Evolutionary conservation across 1,284 basidiomycete species (phyloP), one percentile per base, ranked within the genome.

Genomic region (Kwoniella shivajii): DNA sequence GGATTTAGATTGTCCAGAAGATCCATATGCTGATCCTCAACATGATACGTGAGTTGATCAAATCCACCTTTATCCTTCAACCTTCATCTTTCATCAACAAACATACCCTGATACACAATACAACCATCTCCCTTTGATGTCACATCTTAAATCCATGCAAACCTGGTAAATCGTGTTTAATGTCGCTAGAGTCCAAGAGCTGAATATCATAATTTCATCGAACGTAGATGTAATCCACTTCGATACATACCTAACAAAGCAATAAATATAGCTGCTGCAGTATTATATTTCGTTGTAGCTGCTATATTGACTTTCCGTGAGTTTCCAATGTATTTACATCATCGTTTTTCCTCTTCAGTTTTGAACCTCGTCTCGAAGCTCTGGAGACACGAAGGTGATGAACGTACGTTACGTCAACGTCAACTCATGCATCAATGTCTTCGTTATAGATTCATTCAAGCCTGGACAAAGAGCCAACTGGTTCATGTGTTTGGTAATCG

Each of bases 401-500:
- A n/a, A n/a, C n/a, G n/a, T n/a, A n/a, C n/a, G n/a, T n/a, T n/a
- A n/a, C n/a, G 11, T 3, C n/a, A 33, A 13, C 10, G 4, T 11
- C 42, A 24, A 29, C 22, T n/a, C 41, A 34, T 10, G 24, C 6
- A n/a, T 13, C 13, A n/a, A 34, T 20, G 30, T 26, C 3, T 20
- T 6, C 30, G 9, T 16, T n/a, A 27, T 51, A 69, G 63, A 59
- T 22, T 57, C 56, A 7, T 63, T 51, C 29, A 58, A n/a, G n/a
- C n/a, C n/a, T n/a, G n/a, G 77, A 64, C 82, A 80, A 62, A 83
- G 84, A 6, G 83, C 83, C 5, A 82, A 79, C 64, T 87, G 81
- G 75, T 86, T 88, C 84, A 61, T 84, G 31, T 76, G 81, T 24
- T 83, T 87, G 82, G 80, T 84, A 11, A 83, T 88, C 47, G 86